A percentile compares a stretch with the other conserved stretches of the same genome.
Conservation (phyloP, 2,329 filamentous ascomycete genomes). For the Colletotrichum destructivum region DNA sequence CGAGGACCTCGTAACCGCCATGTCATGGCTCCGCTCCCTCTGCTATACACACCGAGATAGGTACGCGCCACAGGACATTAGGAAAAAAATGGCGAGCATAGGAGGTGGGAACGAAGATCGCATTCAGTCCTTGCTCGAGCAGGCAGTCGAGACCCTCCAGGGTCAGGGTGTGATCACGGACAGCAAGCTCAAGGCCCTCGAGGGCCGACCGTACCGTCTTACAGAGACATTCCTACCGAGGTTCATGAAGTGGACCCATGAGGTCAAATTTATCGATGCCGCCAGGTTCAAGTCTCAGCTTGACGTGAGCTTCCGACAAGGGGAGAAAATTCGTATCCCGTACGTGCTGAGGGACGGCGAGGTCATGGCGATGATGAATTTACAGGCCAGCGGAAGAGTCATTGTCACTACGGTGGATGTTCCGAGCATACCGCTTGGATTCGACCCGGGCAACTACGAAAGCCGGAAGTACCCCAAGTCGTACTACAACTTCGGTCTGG, state of each 20-base stretch:
- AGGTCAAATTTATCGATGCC: slow-evolving; percentile 71
- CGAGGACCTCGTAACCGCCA: slow-evolving; percentile 60
- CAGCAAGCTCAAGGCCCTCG: slow-evolving; percentile 70
- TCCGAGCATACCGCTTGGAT: slow-evolving; percentile 77
- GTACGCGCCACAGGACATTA: slow-evolving; percentile 65
- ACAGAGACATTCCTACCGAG: slow-evolving; percentile 71
- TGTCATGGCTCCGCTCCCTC: slow-evolving; percentile 73
- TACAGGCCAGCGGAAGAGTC: slow-evolving; percentile 73
- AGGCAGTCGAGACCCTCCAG: slow-evolving; percentile 65
- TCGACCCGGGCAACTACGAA: slow-evolving; percentile 80
- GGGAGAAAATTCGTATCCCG: slow-evolving; percentile 62
- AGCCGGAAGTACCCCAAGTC: slow-evolving; percentile 77
- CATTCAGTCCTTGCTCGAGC: slow-evolving; percentile 60
- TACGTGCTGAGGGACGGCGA: slow-evolving; percentile 75
- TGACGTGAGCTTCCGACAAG: slow-evolving; percentile 68
- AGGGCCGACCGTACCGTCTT: slow-evolving; percentile 74
- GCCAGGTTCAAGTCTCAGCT: slow-evolving; percentile 72
- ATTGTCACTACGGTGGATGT: slow-evolving; percentile 68
- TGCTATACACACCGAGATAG: slow-evolving; percentile 67
- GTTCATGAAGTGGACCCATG: slow-evolving; percentile 70
- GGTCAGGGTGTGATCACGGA: slow-evolving; percentile 70
- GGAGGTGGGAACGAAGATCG: slow-evolving; percentile 54
- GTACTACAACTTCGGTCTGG: slow-evolving; percentile 75
- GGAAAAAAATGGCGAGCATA: slow-evolving; percentile 67
- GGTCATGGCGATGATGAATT: slow-evolving; percentile 76